Percentiles rank a stretch among this genome's conserved stretches.
phyloP scores from a whole-genome alignment of 2,329 filamentous ascomycete genomes.

The Trematosphaeria pertusa region DNA sequence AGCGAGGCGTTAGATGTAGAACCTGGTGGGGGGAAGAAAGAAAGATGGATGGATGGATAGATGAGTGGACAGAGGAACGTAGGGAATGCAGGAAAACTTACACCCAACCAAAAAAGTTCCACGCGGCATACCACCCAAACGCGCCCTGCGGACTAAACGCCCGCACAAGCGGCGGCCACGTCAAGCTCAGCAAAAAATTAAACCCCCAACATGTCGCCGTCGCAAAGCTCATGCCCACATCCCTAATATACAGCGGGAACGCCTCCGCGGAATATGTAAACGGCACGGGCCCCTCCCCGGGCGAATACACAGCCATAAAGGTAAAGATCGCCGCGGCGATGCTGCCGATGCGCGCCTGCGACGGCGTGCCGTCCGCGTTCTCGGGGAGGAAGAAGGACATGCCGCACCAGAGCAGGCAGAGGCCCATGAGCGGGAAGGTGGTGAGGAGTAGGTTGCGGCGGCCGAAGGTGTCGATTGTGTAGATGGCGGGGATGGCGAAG shows the following conservation, averaged over 20 bases:
- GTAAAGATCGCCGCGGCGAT: conserved; percentile 55
- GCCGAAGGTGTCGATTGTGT: conserved; percentile 54
- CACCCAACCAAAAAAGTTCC: conserved; percentile 62
- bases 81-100: conserved; percentile 34
- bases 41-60: too few relatives aligned
- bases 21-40: conserved; percentile 37
- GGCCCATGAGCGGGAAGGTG: conserved; percentile 57
- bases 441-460: conserved; percentile 53
- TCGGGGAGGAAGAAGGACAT: conserved; percentile 36
- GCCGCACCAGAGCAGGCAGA: conserved; percentile 43
- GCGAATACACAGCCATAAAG: conserved; percentile 56
- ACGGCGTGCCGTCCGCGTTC: conserved; percentile 14
- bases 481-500: conserved; percentile 54
- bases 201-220: conserved; percentile 66
- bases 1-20: too few relatives aligned
- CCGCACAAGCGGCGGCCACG: conserved; percentile 59
- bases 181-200: conserved; percentile 61
- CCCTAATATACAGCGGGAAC: conserved; percentile 55
- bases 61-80: conserved; percentile 43
- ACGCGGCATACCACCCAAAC: conserved; percentile 64
- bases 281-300: conserved; percentile 38
- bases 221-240: conserved; percentile 50
- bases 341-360: conserved; percentile 34
- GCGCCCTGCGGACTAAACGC: conserved; percentile 60
- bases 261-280: conserved; percentile 52